Base-by-base conservation (phyloP, 768 basidiomycete genomes). In the Agrocybe chaxingu region DNA sequence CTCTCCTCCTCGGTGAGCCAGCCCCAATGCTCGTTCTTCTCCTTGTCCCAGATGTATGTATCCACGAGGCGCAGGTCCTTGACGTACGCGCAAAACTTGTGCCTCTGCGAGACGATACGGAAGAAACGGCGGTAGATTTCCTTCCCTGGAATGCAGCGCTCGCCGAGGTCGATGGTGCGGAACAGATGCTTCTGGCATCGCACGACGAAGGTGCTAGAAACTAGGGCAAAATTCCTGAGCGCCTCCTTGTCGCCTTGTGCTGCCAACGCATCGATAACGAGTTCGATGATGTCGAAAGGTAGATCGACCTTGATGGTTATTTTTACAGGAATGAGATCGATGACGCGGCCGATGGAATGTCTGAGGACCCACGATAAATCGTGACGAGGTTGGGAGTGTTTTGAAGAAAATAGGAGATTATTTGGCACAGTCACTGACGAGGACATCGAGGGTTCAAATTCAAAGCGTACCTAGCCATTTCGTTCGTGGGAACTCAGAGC, bases 11-110 rank as follows among this genome's bases (percentile, higher is more conserved):
- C 48, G 36, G 43, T 53, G 13, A 62, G 47, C 58, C 61, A 62
- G 33, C 47, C 35, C 47, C 57, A 57, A 42, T 58, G 45, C 16
- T 53, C 49, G 30, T 48, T 48, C 16, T 42, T 43, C 36, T 60
- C 58, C 56, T 42, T 43, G 37, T 60, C 58, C 58, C 58, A 62
- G 3, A 58, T 50, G 48, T 56, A 59, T 6, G 55, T 62, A 33
- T 62, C 61, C n/a, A 58, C 57, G 41, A 62, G 54, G 29, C 55
- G 53, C 8, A 62, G 54, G 29, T 58, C 61, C 37, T 53, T 52
- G 7, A 62, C 53, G 35, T 53, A 55, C 0, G 13, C 9, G 19
- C 58, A 45, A 10, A 62, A 48, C 0, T 42, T 19, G 6, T 55
- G 58, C 8, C 34, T 36, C 4, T 30, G 30, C 12, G 48, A 45